A percentile compares a stretch with the other conserved stretches of the same genome.
Conservation (phyloP, 345 rosid genomes). For the Citrus reticulata region DNA sequence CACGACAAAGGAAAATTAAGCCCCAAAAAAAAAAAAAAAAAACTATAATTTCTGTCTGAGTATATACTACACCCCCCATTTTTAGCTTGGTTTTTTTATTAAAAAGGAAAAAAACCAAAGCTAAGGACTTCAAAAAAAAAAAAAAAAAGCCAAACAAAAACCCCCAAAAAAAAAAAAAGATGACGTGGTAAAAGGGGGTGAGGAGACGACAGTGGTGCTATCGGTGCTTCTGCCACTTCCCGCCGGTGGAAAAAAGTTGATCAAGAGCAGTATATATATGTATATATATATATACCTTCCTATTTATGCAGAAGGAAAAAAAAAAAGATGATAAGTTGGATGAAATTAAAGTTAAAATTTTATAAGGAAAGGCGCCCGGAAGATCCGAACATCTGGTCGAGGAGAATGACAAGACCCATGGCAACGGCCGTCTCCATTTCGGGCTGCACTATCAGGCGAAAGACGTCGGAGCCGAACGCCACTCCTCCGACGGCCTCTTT, state of each 20-base stretch:
- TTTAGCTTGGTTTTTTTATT: slow-evolving; percentile 32
- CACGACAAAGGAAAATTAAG: not conserved
- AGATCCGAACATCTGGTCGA: slow-evolving; percentile 89
- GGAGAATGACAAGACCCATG: slow-evolving; percentile 81
- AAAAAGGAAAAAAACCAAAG: slow-evolving; percentile 47
- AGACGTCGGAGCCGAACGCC: slow-evolving; percentile 69
- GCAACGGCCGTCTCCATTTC: slow-evolving; percentile 58
- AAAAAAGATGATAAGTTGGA: no score
- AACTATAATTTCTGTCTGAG: not conserved
- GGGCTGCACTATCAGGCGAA: slow-evolving; percentile 62
- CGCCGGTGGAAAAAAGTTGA: not conserved
- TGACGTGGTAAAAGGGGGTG: not conserved
- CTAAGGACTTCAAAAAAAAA: not conserved
- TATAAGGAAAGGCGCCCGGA: slow-evolving; percentile 31
- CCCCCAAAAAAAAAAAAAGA: not conserved
- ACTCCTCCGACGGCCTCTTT: slow-evolving; percentile 65
- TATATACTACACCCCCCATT: slow-evolving; percentile 15
- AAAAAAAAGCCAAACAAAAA: not conserved
- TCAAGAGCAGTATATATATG: no score
- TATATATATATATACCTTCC: not conserved
- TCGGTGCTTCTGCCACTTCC: not conserved
- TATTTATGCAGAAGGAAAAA: not conserved
- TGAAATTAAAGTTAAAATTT: not conserved
- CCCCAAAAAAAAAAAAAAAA: not conserved
- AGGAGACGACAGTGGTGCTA: not conserved